Base-by-base conservation (phyloP, 148 eudicot species). In the Chenopodium album region DNA sequence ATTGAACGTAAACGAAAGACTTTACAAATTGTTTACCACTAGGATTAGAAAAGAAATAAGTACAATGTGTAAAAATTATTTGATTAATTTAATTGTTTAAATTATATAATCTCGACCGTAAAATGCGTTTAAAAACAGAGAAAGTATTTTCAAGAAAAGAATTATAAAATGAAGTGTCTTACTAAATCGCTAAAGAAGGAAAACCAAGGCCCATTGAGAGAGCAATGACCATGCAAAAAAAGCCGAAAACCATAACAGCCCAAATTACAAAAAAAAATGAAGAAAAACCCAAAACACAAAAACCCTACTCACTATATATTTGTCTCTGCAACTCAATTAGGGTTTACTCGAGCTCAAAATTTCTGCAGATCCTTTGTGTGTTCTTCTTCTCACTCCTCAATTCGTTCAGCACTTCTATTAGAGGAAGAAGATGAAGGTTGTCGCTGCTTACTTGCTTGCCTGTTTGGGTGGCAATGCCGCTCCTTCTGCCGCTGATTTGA, bases 361-460 rank as follows among this genome's bases (percentile, higher is more conserved):
- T 81, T 62, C 22, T 29, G 47, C 75, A 54, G 68, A 81, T 76
- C 75, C 68, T 34, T 63, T 41, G 44, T 6, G 44, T 41, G 44
- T 41, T 41, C 44, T 41, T 41, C 7, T 5, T 73, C 83, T 80
- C 71, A 62, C 77, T 60, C 67, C 32, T 26, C 41, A 8, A 47
- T 76, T 59, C 37, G 54, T 34, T 32, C n/a, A 65, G 66, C 66
- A 8, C 66, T 22, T 7, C 23, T 28, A 62, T 59, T 59, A 37
- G 26, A 54, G 77, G 34, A 32, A 71, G 19, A 80, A 62, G 19
- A 89, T 87, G 86, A 90, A 88, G 89, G 82, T 90, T 34, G 64
- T 90, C 62, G 92, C 89, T 9, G 92, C 92, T 7, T 88, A 88
- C 71, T 87, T 90, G 87, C 87, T 90, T 26, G 88, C 90, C 70